Conservation (phyloP, 2,329 filamentous ascomycete genomes). For the Penicillium expansum region DNA sequence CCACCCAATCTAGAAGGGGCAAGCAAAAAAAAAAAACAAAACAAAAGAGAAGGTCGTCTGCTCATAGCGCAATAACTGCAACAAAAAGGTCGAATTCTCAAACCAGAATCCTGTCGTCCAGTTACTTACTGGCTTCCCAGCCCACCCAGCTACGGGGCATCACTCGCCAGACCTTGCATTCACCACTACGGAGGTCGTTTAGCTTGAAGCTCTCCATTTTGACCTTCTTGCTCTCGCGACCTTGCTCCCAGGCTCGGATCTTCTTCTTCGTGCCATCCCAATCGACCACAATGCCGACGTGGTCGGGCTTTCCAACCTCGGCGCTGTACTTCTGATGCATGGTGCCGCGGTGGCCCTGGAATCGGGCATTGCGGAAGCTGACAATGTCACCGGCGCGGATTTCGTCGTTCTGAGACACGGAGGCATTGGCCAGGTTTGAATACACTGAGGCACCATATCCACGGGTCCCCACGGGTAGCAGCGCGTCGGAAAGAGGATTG, state of each 20-base stretch:
- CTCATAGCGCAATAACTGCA: constrained; percentile 8
- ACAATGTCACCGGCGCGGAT: constrained; percentile 92
- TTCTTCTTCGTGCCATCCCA: constrained; percentile 99
- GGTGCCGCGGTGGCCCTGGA: constrained; percentile 90
- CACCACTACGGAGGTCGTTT: constrained; percentile 84
- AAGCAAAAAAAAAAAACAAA: constrained; percentile 7
- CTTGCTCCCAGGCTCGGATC: constrained; percentile 92
- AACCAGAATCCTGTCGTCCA: background rate
- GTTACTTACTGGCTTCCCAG: constrained; percentile 58
- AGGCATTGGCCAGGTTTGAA: constrained; percentile 90
- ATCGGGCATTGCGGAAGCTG: constrained; percentile 85
- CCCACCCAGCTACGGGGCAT: constrained; percentile 91
- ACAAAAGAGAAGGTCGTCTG: constrained; percentile 11
- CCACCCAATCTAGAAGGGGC: constrained; percentile 14
- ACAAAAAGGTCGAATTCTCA: background rate
- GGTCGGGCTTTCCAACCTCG: constrained; percentile 83
- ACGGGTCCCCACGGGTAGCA: constrained; percentile 81
- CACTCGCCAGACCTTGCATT: constrained; percentile 95
- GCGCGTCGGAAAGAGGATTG: constrained; percentile 66
- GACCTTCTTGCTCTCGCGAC: constrained; percentile 87
- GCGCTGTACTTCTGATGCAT: constrained; percentile 92
- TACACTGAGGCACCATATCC: constrained; percentile 92
- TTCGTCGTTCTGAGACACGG: constrained; percentile 84
- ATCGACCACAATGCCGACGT: constrained; percentile 87
- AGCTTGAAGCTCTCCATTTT: constrained; percentile 93